Percentiles rank a stretch among this genome's conserved stretches.
Evolutionary conservation across 495 filamentous ascomycete species (phyloP).

Genomic region (Xylaria curta): DNA sequence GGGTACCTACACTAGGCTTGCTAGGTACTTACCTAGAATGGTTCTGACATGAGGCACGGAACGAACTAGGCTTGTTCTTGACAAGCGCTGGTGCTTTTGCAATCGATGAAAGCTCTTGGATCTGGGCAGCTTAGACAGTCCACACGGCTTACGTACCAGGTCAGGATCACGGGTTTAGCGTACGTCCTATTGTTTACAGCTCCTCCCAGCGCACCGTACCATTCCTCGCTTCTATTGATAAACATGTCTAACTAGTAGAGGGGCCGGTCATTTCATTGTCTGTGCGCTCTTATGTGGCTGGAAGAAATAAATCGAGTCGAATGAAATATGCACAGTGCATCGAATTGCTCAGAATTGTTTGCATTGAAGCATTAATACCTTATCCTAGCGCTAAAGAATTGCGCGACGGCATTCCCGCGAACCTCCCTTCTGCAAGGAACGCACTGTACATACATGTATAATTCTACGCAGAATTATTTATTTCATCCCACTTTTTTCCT

Average conservation of each 20-base stretch:
- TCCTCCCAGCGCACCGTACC: constrained; percentile 1
- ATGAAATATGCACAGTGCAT: too few species aligned
- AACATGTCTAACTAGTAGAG: neutral
- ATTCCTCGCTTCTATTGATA: constrained; percentile 3
- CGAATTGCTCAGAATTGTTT: too few species aligned
- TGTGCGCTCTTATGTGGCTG: constrained; percentile 17
- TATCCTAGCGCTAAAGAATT: constrained; percentile 1
- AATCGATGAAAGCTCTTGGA: constrained; percentile 5
- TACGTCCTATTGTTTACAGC: neutral
- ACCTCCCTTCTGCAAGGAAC: neutral
- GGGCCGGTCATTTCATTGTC: neutral
- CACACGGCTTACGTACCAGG: neutral
- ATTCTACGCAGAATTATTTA: neutral
- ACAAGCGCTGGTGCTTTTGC: constrained; percentile 7
- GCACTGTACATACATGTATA: constrained; percentile 14
- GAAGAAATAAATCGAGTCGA: neutral
- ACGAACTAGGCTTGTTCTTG: neutral
- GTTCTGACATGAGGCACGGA: constrained; percentile 1
- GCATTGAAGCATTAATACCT: too few species aligned
- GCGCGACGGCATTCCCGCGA: constrained; percentile 25
- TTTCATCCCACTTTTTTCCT: constrained; percentile 11
- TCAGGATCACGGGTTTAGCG: constrained; percentile 1
- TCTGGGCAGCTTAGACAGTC: neutral
- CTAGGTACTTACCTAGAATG: neutral
- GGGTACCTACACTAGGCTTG: constrained; percentile 9